Evolutionary conservation across 2,329 filamentous ascomycete genomes (phyloP).

Genomic region (Monosporascus sp.): DNA sequence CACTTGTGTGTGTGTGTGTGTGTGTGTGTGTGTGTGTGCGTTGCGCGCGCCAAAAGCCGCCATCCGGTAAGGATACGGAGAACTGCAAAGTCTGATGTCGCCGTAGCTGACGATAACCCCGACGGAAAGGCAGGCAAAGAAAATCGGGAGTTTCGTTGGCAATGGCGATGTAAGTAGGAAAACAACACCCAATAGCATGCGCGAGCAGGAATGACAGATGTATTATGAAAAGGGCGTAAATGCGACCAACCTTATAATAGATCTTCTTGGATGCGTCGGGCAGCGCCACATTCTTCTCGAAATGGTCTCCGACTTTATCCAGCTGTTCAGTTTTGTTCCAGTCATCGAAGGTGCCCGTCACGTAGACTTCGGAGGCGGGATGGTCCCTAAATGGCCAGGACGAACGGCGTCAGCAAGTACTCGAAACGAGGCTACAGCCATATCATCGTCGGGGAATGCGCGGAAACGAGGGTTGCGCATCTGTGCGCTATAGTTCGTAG

Average conservation of each 20-base stretch:
- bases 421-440: conserved; percentile 8
- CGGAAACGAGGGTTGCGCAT: no score
- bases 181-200: neutral
- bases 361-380: conserved; percentile 79
- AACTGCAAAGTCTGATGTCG: no score
- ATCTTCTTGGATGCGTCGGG: conserved; percentile 65
- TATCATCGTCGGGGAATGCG: no score
- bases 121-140: no score
- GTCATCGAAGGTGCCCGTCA: conserved; percentile 92
- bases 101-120: no score
- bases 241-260: conserved; percentile 78
- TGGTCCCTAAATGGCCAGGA: conserved; percentile 60
- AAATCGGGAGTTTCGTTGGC: neutral
- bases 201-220: neutral
- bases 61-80: no score
- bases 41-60: no score
- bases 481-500: no score
- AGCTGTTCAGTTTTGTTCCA: conserved; percentile 86
- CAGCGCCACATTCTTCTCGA: conserved; percentile 76
- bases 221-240: conserved; percentile 4
- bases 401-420: conserved; percentile 7
- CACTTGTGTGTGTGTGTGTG: no score
- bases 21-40: no score
- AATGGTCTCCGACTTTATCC: conserved; percentile 65
- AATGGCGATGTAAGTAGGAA: neutral